Evolutionary conservation across 208 protist species (phyloP), one percentile per base, ranked within the genome.

Genomic region (Trypanosoma grayi): DNA sequence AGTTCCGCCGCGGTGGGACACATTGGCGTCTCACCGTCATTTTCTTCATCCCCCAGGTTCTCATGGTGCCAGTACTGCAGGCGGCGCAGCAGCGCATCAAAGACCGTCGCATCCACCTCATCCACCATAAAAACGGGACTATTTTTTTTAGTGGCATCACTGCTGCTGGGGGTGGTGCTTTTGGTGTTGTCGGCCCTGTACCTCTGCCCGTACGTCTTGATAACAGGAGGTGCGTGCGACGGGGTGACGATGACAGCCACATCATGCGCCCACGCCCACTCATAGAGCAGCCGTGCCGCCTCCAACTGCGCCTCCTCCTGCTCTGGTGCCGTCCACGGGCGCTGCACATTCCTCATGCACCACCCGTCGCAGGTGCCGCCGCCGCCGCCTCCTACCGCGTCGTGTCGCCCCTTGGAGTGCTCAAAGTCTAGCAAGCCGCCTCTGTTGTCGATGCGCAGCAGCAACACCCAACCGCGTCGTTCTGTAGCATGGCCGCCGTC

Each of bases 401-500:
- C 34, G 11, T 25, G 16, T 20, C n/a, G 24, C 31, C 25, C 70
- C 2, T 37, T 57, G 27, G 45, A 60, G 46, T 87, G 78, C 4
- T 33, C 59, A 30, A 70, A 44, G 9, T 78, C 65, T 34, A 87
- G 57, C 69, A 82, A 81, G 18, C 69, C 61, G 5, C 84, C 81
- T 27, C 72, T 64, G 13, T 68, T 51, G 28, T 91, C 84, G 24
- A 91, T 69, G 24, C 73, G 75, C 11, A 91, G 62, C 7, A 91
- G 62, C 40, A 87, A 60, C 9, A 86, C 75, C n/a, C 69, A 37
- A 31, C 43, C 5, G 33, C 3, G 31, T 53, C 27, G n/a, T 7
- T 61, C 31, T 28, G 33, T 53, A n/a, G 1, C 36, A 36, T 18
- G 13, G n/a, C 41, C 18, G 36, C 20, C 13, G 16, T 39, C 59